A percentile compares a stretch with the other conserved stretches of the same genome.
Conservation (phyloP, 1,284 basidiomycete genomes). For the Rhodotorula sp. region DNA sequence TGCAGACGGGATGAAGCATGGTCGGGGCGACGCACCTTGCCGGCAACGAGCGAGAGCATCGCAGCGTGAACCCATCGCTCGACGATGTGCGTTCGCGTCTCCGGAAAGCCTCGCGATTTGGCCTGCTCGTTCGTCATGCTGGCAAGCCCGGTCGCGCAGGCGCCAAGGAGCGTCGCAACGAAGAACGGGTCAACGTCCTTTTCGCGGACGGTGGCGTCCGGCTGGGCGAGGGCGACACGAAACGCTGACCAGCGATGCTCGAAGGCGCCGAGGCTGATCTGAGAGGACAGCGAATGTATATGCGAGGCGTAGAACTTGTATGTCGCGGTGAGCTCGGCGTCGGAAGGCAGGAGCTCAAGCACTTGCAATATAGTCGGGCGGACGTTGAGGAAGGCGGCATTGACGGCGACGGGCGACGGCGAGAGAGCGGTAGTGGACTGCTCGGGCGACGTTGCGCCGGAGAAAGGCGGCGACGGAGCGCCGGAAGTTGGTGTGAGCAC, state of each 20-base stretch:
- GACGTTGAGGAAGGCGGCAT: neutral
- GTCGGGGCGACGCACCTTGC: neutral
- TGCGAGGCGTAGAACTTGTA: conserved; percentile 5
- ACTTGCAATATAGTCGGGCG: neutral
- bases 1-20: neutral
- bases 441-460: neutral
- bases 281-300: conserved; percentile 12
- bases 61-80: conserved; percentile 24
- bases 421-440: neutral
- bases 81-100: conserved; percentile 11
- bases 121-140: conserved; percentile 26
- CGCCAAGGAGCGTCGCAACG: conserved; percentile 12
- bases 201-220: neutral
- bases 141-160: conserved; percentile 22
- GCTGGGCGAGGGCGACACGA: neutral
- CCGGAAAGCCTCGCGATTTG: neutral
- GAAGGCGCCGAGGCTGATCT: conserved; percentile 1
- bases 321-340: neutral
- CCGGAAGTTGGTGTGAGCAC: conserved; percentile 6
- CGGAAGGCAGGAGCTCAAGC: conserved; percentile 1
- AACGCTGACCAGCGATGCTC: conserved; percentile 7
- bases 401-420: neutral
- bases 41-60: conserved; percentile 3
- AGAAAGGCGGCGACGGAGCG: neutral
- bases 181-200: conserved; percentile 16